Base-by-base conservation (phyloP, 306 rosid genomes). In the Medicago arabica region DNA sequence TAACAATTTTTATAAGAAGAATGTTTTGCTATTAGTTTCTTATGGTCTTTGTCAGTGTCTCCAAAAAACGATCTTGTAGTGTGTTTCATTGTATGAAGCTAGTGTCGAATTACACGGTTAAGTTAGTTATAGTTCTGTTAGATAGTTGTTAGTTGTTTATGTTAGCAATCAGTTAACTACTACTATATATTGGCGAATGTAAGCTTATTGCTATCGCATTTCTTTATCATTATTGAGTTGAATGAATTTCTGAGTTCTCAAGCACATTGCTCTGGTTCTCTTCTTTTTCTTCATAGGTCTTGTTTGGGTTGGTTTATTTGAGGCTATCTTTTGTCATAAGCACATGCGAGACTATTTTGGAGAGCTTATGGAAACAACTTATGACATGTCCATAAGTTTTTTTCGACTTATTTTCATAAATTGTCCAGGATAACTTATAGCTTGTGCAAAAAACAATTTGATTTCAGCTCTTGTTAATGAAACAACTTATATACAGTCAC, bases 21-120 rank as follows among this genome's bases (percentile, higher is more conserved):
- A 28, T 28, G 31, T 39, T 39, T 70, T 63, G 9, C 15, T 28
- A 44, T 49, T 1, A 4, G 49, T 72, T 90, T 90, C 50, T 67
- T 78, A 14, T 61, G 68, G 39, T 55, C 8, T 34, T 25, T 53
- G 28, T 23, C 49, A 3, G 18, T 21, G n/a, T 58, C 28, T 1
- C 63, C 14, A 5, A 5, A 34, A 36, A 61, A 62, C 28, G 15
- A 25, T 58, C 44, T 55, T 34, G 39, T 16, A 59, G 4, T 68
- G 47, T 78, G 17, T 13, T 21, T 39, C 58, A 61, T 75, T 41
- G 28, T 87, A 53, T 49, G 44, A 72, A n/a, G 58, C 14, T 44
- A 63, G 57, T 62, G 69, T 43, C 19, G 15, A 19, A 60, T 28
- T 60, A 60, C 41, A 7, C 41, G 2, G 40, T 60, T 14, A 60